phyloP scores from a whole-genome alignment of 2,329 filamentous ascomycete species.

The Bipolaris sorokiniana region DNA sequence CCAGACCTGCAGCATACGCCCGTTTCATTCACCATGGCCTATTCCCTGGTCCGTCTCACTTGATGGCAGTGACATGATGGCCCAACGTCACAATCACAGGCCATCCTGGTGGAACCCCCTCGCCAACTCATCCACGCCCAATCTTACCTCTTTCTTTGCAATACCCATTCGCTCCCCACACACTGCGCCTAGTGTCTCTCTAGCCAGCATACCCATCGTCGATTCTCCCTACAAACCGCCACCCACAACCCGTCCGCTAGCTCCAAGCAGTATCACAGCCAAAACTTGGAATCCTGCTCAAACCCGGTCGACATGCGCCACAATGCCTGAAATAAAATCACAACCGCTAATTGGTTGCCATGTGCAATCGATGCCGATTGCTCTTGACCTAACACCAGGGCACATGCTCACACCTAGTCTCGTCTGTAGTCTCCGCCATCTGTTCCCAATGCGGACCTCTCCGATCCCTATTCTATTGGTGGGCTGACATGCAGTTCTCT shows the following conservation, averaged over 20 bases:
- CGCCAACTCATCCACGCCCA: slow-evolving; percentile 11
- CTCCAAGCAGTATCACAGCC: too few species aligned
- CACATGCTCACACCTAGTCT: too few species aligned
- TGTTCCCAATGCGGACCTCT: too few species aligned
- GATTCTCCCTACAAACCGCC: slow-evolving; percentile 7
- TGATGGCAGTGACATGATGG: slow-evolving; percentile 3
- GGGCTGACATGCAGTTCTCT: too few species aligned
- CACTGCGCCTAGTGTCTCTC: not conserved
- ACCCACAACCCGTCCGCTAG: slow-evolving; percentile 2
- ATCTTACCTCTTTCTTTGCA: not conserved
- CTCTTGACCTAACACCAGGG: too few species aligned
- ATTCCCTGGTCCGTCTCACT: slow-evolving; percentile 1
- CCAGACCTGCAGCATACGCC: not conserved
- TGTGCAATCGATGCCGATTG: too few species aligned
- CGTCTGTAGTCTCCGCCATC: too few species aligned
- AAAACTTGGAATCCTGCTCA: too few species aligned
- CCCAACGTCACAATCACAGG: slow-evolving; percentile 8
- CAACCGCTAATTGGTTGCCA: too few species aligned
- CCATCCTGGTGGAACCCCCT: slow-evolving; percentile 9
- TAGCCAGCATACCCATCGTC: slow-evolving; percentile 8
- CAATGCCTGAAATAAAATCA: too few species aligned
- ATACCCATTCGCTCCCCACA: slow-evolving; percentile 6
- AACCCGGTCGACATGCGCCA: too few species aligned
- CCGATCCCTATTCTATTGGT: too few species aligned
- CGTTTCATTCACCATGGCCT: not conserved